Conservation (phyloP, 2,329 filamentous ascomycete genomes). For the Huntiella savannae region DNA sequence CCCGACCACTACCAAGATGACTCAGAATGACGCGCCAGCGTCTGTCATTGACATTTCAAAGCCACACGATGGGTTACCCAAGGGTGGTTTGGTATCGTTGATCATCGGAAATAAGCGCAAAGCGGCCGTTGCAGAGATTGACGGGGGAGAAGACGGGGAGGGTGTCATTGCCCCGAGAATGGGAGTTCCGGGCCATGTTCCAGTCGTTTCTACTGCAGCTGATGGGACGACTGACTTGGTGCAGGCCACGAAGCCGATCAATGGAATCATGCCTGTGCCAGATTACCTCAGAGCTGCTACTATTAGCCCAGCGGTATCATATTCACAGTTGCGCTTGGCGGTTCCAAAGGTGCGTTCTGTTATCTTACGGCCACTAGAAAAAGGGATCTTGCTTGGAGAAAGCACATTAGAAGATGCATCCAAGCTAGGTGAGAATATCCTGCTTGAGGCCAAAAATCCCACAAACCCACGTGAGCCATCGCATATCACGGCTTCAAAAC, state of each 20-base stretch:
- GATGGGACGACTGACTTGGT: constrained; percentile 59
- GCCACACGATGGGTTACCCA: constrained; percentile 81
- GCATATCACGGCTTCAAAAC: constrained; percentile 62
- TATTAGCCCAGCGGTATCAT: constrained; percentile 58
- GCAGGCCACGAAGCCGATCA: constrained; percentile 36
- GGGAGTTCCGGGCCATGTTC: constrained; percentile 34
- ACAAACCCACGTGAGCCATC: constrained; percentile 61
- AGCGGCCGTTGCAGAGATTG: constrained; percentile 39
- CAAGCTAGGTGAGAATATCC: constrained; percentile 46
- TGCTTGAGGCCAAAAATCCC: constrained; percentile 81
- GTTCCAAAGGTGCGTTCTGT: constrained; percentile 72
- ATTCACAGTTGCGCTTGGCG: constrained; percentile 70
- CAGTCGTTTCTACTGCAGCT: constrained; percentile 56
- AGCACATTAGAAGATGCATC: constrained; percentile 39
- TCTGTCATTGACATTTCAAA: constrained; percentile 79
- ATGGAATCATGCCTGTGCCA: constrained; percentile 49
- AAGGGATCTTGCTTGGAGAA: constrained; percentile 35
- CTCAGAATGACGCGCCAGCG: constrained; percentile 55
- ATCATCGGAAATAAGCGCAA: constrained; percentile 89
- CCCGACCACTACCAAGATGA: constrained; percentile 42
- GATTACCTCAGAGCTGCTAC: constrained; percentile 80
- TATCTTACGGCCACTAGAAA: constrained; percentile 65
- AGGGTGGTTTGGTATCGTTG: constrained; percentile 69
- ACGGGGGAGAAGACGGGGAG: constrained; percentile 55
- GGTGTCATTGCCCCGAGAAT: constrained; percentile 33